Evolutionary conservation across 1,139 yeast species (phyloP).

Genomic region (Sugiyamaella castrensis): DNA sequence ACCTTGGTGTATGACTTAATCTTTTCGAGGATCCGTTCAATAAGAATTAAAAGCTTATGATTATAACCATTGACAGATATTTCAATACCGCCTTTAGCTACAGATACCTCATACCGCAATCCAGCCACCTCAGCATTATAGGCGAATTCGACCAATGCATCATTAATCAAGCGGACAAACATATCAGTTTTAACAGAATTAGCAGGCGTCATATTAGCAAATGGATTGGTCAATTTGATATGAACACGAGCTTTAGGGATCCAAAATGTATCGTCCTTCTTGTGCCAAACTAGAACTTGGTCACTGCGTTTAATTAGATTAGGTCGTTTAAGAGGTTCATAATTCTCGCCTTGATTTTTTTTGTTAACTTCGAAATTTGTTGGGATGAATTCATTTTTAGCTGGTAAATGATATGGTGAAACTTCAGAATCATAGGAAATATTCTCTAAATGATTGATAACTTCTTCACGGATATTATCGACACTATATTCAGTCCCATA

Average conservation of each 20-base stretch:
- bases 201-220: conserved; percentile 54
- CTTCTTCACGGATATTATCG: conserved; percentile 43
- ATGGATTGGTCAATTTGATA: conserved; percentile 61
- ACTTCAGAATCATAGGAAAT: conserved; percentile 36
- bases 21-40: conserved; percentile 57
- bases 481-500: conserved; percentile 79
- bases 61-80: conserved; percentile 75
- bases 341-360: conserved; percentile 32
- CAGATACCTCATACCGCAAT: conserved; percentile 53
- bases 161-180: conserved; percentile 67
- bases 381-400: conserved; percentile 75
- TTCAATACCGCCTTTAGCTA: conserved; percentile 68
- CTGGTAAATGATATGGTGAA: conserved; percentile 58
- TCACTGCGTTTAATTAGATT: conserved; percentile 44
- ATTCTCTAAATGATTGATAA: conserved; percentile 40
- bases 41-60: conserved; percentile 66
- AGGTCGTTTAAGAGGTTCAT: conserved; percentile 46
- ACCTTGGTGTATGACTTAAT: conserved; percentile 51
- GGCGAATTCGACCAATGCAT: conserved; percentile 68
- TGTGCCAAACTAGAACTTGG: conserved; percentile 69
- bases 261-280: conserved; percentile 84
- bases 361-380: conserved; percentile 62
- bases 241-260: conserved; percentile 81
- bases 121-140: conserved; percentile 88
- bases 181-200: conserved; percentile 58